These are phyloP conservation scores for Rhynchospora pubera DNA, from an alignment of 176 grass and related monocot species.

Conservation along the genomic window DNA sequence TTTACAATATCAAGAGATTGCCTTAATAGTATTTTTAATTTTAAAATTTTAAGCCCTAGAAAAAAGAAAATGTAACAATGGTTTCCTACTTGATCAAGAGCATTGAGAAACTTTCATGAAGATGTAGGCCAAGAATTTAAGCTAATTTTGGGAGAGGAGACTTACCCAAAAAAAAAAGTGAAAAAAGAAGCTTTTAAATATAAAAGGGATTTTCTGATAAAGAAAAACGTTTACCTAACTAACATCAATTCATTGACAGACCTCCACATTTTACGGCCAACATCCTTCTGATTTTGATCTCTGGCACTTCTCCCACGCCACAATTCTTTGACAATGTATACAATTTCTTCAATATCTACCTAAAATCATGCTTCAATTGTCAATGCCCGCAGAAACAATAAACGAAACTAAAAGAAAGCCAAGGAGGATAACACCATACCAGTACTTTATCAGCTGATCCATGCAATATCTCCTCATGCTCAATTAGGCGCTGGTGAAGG, in stretches of 20 bases:
- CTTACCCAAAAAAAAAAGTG: too few species aligned
- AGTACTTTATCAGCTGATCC: slow-evolving; percentile 69
- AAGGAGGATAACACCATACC: slow-evolving; percentile 40
- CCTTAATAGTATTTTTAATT: background rate
- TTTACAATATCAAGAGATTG: background rate
- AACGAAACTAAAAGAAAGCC: background rate
- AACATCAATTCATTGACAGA: slow-evolving; percentile 93
- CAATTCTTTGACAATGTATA: slow-evolving; percentile 93
- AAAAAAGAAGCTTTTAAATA: background rate
- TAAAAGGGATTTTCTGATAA: background rate
- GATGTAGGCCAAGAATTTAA: background rate
- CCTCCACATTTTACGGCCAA: slow-evolving; percentile 89
- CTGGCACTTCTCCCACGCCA: slow-evolving; percentile 92
- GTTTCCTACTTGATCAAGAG: background rate
- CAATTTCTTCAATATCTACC: slow-evolving; percentile 88
- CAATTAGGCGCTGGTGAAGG: slow-evolving; percentile 87
- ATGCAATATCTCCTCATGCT: slow-evolving; percentile 82
- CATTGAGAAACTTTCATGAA: background rate
- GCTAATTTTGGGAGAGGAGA: background rate
- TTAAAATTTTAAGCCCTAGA: background rate
- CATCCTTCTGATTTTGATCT: slow-evolving; percentile 68
- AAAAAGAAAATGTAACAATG: background rate
- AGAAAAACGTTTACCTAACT: slow-evolving; percentile 48
- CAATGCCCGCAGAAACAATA: background rate
- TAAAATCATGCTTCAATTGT: slow-evolving; percentile 19